These are phyloP conservation scores for Naematelia encephala DNA, from an alignment of 768 basidiomycete genomes.

Conservation along the genomic window DNA sequence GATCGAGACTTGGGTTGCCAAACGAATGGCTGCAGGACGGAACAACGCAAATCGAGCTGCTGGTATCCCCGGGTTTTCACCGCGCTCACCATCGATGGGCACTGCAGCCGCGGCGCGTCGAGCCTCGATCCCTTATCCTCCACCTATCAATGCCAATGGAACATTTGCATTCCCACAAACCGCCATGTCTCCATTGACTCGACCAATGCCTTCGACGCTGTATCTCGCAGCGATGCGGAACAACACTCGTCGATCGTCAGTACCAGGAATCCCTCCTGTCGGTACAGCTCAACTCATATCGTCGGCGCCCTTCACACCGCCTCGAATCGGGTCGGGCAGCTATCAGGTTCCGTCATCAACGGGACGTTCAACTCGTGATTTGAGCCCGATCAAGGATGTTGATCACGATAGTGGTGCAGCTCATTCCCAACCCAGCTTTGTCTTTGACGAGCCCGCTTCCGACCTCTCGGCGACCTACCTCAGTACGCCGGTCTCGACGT, in stretches of 20 bases:
- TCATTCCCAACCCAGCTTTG: slow-evolving; percentile 8
- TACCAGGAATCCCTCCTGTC: slow-evolving; percentile 29
- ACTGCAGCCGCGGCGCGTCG: slow-evolving; percentile 29
- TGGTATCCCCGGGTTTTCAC: not conserved
- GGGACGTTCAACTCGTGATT: slow-evolving; percentile 20
- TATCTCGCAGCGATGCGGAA: slow-evolving; percentile 42
- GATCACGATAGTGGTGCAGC: slow-evolving; percentile 13
- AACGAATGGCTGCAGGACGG: slow-evolving; percentile 19
- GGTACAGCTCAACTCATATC: slow-evolving; percentile 34
- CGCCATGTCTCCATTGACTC: slow-evolving; percentile 22
- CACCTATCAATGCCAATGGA: slow-evolving; percentile 20
- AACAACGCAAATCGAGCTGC: slow-evolving; percentile 6
- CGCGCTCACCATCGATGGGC: slow-evolving; percentile 7
- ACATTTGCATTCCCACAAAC: slow-evolving; percentile 11
- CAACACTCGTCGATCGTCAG: slow-evolving; percentile 40
- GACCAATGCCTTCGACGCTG: slow-evolving; percentile 33
- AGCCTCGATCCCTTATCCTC: slow-evolving; percentile 47
- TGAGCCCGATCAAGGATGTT: slow-evolving; percentile 43
- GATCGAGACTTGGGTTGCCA: slow-evolving; percentile 33
- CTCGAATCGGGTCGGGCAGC: slow-evolving; percentile 27
- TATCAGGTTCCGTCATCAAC: slow-evolving; percentile 10
- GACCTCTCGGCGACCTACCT: slow-evolving; percentile 28
- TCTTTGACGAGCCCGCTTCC: slow-evolving; percentile 9
- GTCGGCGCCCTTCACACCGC: slow-evolving; percentile 46
- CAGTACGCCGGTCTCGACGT: slow-evolving; percentile 24